phyloP scores from a whole-genome alignment of 495 filamentous ascomycete genomes.

The Achaetomiella virescens region DNA sequence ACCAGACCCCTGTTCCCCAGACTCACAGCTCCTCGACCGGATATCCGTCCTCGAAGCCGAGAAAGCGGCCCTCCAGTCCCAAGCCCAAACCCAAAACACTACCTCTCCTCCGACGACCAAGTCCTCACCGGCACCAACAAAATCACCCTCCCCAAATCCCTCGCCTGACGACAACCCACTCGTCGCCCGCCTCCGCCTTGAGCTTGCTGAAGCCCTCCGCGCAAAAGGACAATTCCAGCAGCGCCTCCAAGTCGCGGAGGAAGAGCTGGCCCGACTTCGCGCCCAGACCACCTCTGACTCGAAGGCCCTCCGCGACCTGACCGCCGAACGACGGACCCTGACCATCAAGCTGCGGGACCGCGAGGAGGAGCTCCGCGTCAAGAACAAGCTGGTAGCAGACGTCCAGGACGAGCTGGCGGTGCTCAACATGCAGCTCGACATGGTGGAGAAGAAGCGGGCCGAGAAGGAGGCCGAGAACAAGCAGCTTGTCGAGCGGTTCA shows the following conservation, averaged over 20 bases:
- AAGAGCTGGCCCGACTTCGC: conserved; percentile 55
- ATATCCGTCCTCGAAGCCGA: conserved; percentile 51
- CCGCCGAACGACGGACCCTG: conserved; percentile 55
- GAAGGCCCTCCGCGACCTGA: conserved; percentile 54
- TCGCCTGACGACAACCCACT: conserved; percentile 28
- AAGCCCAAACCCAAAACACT: conserved; percentile 16
- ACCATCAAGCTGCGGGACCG: conserved; percentile 63
- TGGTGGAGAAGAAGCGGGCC: conserved; percentile 64
- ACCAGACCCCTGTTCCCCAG: conserved; percentile 33
- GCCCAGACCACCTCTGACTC: conserved; percentile 49
- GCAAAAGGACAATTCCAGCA: conserved; percentile 59
- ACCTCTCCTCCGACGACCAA: conserved; percentile 12
- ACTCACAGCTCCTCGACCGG: conserved; percentile 64
- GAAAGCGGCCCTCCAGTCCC: conserved; percentile 33
- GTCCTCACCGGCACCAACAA: background rate
- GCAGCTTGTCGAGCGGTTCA: conserved; percentile 84
- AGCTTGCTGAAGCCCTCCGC: conserved; percentile 69
- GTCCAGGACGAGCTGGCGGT: conserved; percentile 88
- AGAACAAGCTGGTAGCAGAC: conserved; percentile 75
- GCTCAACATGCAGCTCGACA: conserved; percentile 78
- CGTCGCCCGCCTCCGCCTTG: conserved; percentile 49
- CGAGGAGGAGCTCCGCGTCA: conserved; percentile 78
- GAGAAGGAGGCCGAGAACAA: conserved; percentile 76
- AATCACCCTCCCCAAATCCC: conserved; percentile 14
- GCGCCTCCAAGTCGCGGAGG: conserved; percentile 51